These are phyloP conservation scores for Eimeria praecox DNA, from an alignment of 169 alveolate genomes.

Conservation along the genomic window DNA sequence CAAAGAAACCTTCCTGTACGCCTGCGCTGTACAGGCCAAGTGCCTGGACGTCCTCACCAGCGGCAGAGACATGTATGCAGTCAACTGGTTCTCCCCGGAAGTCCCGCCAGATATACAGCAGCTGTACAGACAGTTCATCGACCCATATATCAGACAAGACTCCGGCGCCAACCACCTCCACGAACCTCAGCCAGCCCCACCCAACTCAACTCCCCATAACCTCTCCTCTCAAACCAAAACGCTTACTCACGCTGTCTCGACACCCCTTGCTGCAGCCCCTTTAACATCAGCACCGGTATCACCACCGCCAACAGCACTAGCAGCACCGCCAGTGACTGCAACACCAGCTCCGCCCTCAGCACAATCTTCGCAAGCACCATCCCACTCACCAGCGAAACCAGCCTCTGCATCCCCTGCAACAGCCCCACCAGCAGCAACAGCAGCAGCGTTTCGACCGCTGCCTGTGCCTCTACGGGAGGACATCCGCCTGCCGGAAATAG, in stretches of 20 bases:
- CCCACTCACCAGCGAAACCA: not conserved
- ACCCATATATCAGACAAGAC: slow-evolving; percentile 38
- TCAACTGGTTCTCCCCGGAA: slow-evolving; percentile 55
- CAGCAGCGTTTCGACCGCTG: slow-evolving; percentile 9
- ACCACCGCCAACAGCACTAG: not conserved
- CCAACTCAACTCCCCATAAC: not conserved
- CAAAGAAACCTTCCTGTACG: not conserved
- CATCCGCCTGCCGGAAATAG: slow-evolving; percentile 37
- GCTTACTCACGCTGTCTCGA: not conserved
- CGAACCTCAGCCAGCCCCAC: not conserved
- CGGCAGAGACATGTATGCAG: slow-evolving; percentile 68
- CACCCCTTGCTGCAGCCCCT: not conserved
- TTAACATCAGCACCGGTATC: not conserved
- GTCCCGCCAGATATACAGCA: slow-evolving; percentile 53
- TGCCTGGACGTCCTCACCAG: slow-evolving; percentile 68
- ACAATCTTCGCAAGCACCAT: not conserved
- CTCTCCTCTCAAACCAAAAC: not conserved
- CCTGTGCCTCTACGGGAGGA: not conserved
- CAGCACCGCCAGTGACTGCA: slow-evolving; percentile 1
- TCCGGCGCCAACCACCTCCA: not conserved
- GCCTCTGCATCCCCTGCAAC: slow-evolving; percentile 2
- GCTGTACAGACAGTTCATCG: slow-evolving; percentile 17
- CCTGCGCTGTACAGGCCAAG: slow-evolving; percentile 39
- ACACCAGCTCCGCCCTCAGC: not conserved
- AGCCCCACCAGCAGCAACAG: slow-evolving; percentile 15